Percentiles rank a stretch among this genome's conserved stretches.
Conservation (phyloP, 495 filamentous ascomycete species). For the Podospora pseudocomata region DNA sequence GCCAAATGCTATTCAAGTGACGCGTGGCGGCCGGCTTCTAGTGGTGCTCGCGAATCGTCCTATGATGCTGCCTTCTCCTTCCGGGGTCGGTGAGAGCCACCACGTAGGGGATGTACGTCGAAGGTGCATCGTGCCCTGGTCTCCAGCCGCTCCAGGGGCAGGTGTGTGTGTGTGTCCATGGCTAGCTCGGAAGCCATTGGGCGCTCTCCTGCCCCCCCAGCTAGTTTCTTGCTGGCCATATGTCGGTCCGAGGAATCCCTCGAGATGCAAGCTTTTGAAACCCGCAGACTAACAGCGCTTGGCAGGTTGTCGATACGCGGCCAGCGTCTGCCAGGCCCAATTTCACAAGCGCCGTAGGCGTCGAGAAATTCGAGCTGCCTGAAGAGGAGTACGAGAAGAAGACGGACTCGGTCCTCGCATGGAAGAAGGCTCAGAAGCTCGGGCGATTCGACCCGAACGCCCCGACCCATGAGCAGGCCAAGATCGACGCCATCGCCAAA, state of each 20-base stretch:
- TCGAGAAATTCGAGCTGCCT: constrained; percentile 84
- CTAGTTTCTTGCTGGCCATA: neutral
- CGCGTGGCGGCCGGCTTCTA: neutral
- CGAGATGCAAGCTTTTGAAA: constrained; percentile 7
- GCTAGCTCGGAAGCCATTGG: constrained; percentile 3
- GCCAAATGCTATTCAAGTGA: neutral
- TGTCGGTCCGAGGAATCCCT: neutral
- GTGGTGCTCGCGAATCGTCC: constrained; percentile 4
- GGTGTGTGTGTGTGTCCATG: neutral
- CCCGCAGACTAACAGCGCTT: constrained; percentile 20
- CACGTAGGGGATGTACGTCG: neutral
- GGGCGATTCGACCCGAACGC: constrained; percentile 92
- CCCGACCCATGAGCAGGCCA: constrained; percentile 63
- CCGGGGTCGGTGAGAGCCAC: neutral
- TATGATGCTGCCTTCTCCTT: neutral
- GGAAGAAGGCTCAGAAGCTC: constrained; percentile 87
- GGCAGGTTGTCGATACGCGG: constrained; percentile 74
- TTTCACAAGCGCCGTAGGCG: constrained; percentile 71
- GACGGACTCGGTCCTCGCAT: constrained; percentile 81
- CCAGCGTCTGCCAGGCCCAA: constrained; percentile 67
- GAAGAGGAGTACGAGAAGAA: constrained; percentile 76
- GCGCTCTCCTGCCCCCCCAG: neutral
- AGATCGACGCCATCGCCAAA: constrained; percentile 58
- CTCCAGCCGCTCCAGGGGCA: neutral
- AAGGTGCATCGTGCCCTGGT: neutral